These are phyloP conservation scores for Dipodascopsis tothii DNA, from an alignment of 805 yeast species.

Conservation along the genomic window DNA sequence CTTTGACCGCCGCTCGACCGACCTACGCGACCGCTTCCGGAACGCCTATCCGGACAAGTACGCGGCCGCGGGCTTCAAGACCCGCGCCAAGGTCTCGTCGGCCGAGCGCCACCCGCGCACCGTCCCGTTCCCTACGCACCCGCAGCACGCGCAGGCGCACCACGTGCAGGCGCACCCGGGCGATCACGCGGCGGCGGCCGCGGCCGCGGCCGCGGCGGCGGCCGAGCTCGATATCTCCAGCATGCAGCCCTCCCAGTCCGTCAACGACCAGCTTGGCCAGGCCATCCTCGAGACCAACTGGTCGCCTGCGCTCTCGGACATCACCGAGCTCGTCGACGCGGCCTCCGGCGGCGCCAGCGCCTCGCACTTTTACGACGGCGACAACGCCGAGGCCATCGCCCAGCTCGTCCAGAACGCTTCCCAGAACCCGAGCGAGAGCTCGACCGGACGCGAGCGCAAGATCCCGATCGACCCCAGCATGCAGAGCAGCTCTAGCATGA, in stretches of 20 bases:
- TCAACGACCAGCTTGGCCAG: neutral
- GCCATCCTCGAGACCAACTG: neutral
- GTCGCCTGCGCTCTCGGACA: neutral
- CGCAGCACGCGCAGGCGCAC: slow-evolving; percentile 2
- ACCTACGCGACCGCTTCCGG: slow-evolving; percentile 37
- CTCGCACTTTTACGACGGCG: neutral
- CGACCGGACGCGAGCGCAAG: neutral
- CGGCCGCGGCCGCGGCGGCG: slow-evolving; percentile 2
- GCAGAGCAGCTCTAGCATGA: neutral
- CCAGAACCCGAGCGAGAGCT: neutral
- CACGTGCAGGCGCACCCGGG: slow-evolving; percentile 1
- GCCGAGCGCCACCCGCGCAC: slow-evolving; percentile 17
- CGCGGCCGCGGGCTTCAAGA: slow-evolving; percentile 39
- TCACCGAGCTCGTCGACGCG: neutral
- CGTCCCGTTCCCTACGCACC: slow-evolving; percentile 35
- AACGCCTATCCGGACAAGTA: slow-evolving; percentile 41
- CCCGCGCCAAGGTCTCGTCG: slow-evolving; percentile 14
- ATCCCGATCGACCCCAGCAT: neutral
- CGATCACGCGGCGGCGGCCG: slow-evolving; percentile 5
- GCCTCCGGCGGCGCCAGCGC: neutral
- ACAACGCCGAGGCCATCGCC: neutral
- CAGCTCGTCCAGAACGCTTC: neutral
- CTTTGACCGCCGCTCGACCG: slow-evolving; percentile 37
- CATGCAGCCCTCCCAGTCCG: neutral
- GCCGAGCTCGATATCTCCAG: neutral